phyloP scores from a whole-genome alignment of 2,329 filamentous ascomycete genomes.

The Ophiostoma fasciatum region DNA sequence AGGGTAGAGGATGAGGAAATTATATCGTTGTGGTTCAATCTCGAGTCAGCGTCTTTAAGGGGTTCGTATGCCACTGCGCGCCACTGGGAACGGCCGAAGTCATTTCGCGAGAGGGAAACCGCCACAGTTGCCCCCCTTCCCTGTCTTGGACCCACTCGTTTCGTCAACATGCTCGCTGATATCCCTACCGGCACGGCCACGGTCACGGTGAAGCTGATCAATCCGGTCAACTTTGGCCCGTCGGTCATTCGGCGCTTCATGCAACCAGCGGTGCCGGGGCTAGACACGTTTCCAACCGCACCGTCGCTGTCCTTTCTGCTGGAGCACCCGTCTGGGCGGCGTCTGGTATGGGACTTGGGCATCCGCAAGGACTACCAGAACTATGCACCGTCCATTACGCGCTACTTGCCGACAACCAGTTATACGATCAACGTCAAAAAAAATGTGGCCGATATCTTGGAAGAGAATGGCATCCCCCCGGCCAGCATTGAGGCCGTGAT shows the following conservation, averaged over 20 bases:
- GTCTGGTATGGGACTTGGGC: slow-evolving; percentile 13
- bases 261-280: slow-evolving; percentile 1
- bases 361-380: slow-evolving; percentile 8
- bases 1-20: too few relatives aligned
- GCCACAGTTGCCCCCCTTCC: too few relatives aligned
- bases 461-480: slow-evolving; percentile 9
- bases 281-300: neutral
- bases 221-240: slow-evolving; percentile 2
- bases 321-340: slow-evolving; percentile 10
- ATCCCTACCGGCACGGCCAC: neutral
- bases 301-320: slow-evolving; percentile 7
- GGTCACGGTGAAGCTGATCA: slow-evolving; percentile 1
- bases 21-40: too few relatives aligned
- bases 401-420: slow-evolving; percentile 2
- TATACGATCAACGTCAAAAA: slow-evolving; percentile 1
- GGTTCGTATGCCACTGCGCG: too few relatives aligned
- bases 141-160: too few relatives aligned
- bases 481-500: slow-evolving; percentile 12
- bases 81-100: too few relatives aligned
- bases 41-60: too few relatives aligned
- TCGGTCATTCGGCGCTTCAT: slow-evolving; percentile 3
- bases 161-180: neutral
- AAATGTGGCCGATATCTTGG: slow-evolving; percentile 8
- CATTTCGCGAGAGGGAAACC: too few relatives aligned
- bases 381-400: neutral